Conservation (phyloP, 306 rosid species). For the Cicer bijugum region DNA sequence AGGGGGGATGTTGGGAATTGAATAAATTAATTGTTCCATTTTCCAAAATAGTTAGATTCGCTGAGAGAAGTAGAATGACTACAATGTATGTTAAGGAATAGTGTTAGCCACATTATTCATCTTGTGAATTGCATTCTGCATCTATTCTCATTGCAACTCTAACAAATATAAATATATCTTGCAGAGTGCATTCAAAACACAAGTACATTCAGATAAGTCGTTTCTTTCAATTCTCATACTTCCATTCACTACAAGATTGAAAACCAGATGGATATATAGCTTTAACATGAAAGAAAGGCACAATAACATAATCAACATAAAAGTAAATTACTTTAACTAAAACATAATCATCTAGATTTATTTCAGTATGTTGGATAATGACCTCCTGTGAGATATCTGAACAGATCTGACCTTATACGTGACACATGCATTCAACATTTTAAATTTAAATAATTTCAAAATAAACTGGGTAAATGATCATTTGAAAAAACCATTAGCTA, state of each 20-base stretch:
- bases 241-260: background rate
- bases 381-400: too few species aligned
- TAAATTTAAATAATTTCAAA: conserved; percentile 15
- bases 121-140: background rate
- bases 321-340: too few species aligned
- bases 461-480: conserved; percentile 21
- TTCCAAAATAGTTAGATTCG: background rate
- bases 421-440: background rate
- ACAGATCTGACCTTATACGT: too few species aligned
- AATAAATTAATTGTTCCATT: conserved; percentile 1
- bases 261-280: too few species aligned
- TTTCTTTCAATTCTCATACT: background rate
- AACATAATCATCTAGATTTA: too few species aligned
- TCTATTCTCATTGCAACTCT: background rate
- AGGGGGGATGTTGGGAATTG: background rate
- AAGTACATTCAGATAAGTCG: background rate
- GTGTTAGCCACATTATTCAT: conserved; percentile 1
- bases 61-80: background rate
- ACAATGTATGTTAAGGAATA: background rate
- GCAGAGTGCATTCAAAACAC: conserved; percentile 1
- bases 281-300: too few species aligned
- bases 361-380: too few species aligned
- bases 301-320: too few species aligned
- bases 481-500: conserved; percentile 32
- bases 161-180: background rate